Conservation (phyloP, 2,329 filamentous ascomycete species). For the Botrytis porri region DNA sequence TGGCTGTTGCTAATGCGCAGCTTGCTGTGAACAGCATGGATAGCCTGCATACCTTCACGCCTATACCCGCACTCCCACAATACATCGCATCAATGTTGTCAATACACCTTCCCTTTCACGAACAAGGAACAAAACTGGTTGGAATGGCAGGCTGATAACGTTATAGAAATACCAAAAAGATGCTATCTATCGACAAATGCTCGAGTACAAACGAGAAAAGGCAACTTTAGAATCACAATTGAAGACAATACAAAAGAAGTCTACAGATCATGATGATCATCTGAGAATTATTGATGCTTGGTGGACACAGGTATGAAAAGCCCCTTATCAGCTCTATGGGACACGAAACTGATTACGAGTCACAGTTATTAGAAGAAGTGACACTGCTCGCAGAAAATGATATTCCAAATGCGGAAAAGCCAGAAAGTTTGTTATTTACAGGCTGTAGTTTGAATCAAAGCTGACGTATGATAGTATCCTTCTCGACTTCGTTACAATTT, state of each 20-base stretch:
- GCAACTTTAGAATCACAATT: slow-evolving; percentile 76
- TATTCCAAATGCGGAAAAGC: slow-evolving; percentile 43
- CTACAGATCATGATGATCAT: slow-evolving; percentile 86
- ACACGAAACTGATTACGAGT: slow-evolving; percentile 23
- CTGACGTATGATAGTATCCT: slow-evolving; percentile 47
- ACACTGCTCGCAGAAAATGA: slow-evolving; percentile 55
- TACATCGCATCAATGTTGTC: slow-evolving; percentile 19
- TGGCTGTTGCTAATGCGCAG: slow-evolving; percentile 45
- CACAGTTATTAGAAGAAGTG: slow-evolving; percentile 61
- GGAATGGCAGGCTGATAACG: slow-evolving; percentile 39
- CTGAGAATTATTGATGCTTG: slow-evolving; percentile 86
- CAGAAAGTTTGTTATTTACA: slow-evolving; percentile 16
- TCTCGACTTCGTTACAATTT: slow-evolving; percentile 58
- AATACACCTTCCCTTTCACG: slow-evolving; percentile 22
- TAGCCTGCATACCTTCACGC: slow-evolving; percentile 39
- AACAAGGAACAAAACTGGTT: slow-evolving; percentile 39
- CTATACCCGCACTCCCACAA: slow-evolving; percentile 30
- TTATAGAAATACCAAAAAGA: slow-evolving; percentile 86
- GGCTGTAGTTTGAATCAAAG: neutral
- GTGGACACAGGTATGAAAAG: slow-evolving; percentile 77
- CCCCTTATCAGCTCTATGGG: neutral
- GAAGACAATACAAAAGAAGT: slow-evolving; percentile 73
- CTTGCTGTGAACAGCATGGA: slow-evolving; percentile 45
- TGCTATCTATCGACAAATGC: slow-evolving; percentile 95
- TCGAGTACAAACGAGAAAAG: slow-evolving; percentile 93